A percentile compares a stretch with the other conserved stretches of the same genome.
Evolutionary conservation across 2,329 filamentous ascomycete genomes (phyloP).

Genomic region (Exophiala mesophila): DNA sequence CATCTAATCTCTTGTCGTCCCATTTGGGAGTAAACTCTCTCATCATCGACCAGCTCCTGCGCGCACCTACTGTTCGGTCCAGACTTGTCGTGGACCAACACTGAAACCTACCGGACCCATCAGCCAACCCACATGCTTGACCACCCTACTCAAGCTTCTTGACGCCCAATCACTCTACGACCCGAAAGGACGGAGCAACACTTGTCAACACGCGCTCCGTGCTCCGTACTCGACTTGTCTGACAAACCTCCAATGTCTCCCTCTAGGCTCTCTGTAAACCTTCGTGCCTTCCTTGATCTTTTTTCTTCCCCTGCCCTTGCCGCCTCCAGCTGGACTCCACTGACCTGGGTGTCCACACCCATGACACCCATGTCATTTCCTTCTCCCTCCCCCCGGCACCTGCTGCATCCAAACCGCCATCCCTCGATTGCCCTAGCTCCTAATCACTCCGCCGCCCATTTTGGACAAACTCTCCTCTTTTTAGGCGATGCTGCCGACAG

Average conservation of each 20-base stretch:
- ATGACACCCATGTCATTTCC: too few species aligned
- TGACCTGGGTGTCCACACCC: constrained; percentile 7
- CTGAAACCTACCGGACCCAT: neutral
- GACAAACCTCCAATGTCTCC: neutral
- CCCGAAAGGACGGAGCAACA: neutral
- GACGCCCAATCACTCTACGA: constrained; percentile 1
- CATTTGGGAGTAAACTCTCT: constrained; percentile 17
- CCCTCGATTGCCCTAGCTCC: constrained; percentile 20
- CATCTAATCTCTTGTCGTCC: constrained; percentile 23
- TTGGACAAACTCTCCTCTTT: constrained; percentile 26
- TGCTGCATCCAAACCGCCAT: constrained; percentile 15
- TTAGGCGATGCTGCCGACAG: constrained; percentile 28
- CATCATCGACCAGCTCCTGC: neutral
- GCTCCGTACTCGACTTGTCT: neutral
- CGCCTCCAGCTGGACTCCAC: neutral
- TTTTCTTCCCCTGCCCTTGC: constrained; percentile 1
- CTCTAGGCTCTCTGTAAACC: too few species aligned
- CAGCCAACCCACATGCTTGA: neutral
- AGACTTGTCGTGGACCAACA: neutral
- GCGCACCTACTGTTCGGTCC: constrained; percentile 2
- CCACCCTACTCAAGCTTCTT: neutral
- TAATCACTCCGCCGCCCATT: constrained; percentile 22
- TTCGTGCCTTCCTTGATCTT: too few species aligned
- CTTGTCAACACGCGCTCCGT: neutral
- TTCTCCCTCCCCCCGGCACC: constrained; percentile 4